Conservation (phyloP, 1,139 yeast species). For the Kodamaea ohmeri region DNA sequence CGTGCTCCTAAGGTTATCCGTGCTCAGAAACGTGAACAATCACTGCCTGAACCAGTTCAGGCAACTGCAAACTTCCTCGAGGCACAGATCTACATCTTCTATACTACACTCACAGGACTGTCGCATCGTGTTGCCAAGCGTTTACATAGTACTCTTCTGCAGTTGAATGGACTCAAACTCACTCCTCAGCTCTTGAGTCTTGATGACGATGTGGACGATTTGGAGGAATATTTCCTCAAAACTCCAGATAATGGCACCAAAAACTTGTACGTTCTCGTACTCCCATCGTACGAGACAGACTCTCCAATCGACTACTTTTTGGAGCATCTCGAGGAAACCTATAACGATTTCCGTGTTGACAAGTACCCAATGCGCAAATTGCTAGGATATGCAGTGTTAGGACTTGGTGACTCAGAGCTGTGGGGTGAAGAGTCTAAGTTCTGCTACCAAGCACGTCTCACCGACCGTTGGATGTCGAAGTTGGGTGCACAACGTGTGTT, state of each 20-base stretch:
- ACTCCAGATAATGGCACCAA: constrained; percentile 46
- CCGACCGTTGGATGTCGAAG: constrained; percentile 76
- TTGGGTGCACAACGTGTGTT: constrained; percentile 81
- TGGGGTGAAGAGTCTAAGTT: constrained; percentile 69
- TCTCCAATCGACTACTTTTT: constrained; percentile 87
- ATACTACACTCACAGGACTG: constrained; percentile 83
- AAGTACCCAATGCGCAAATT: constrained; percentile 67
- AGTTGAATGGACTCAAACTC: constrained; percentile 30
- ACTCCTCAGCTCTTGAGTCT: constrained; percentile 62
- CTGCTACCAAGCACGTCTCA: constrained; percentile 79
- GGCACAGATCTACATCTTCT: constrained; percentile 62
- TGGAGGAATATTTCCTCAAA: constrained; percentile 76
- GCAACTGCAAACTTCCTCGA: constrained; percentile 35
- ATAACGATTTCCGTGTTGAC: constrained; percentile 81
- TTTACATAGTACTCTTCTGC: constrained; percentile 36
- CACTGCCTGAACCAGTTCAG: constrained; percentile 28
- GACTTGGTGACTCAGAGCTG: constrained; percentile 83
- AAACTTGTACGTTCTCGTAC: constrained; percentile 66
- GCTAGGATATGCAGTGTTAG: constrained; percentile 80
- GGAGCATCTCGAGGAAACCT: constrained; percentile 76
- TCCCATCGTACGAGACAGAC: constrained; percentile 92
- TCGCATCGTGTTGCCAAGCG: constrained; percentile 66
- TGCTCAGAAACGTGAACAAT: constrained; percentile 21
- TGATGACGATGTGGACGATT: constrained; percentile 79
- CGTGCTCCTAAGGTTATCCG: constrained; percentile 41